Conservation (phyloP, 73 alveolate genomes). For the Symbiodinium pilosum region DNA sequence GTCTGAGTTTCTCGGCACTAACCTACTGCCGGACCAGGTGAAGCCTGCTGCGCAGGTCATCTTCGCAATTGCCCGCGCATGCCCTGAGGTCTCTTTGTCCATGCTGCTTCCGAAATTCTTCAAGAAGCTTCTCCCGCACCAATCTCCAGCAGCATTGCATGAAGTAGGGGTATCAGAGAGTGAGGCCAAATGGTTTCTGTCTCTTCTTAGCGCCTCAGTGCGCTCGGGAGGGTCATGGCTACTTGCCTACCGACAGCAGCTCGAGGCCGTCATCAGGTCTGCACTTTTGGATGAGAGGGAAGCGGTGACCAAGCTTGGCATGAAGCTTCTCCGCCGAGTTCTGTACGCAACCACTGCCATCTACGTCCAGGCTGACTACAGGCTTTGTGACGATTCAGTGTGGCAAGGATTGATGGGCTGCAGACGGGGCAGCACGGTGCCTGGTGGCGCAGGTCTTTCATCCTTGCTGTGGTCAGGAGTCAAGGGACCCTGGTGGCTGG, state of each 20-base stretch:
- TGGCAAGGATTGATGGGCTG: slow-evolving; percentile 57
- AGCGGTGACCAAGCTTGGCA: slow-evolving; percentile 81
- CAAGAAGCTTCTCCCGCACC: slow-evolving; percentile 62
- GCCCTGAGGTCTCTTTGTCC: slow-evolving; percentile 48
- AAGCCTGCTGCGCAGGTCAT: slow-evolving; percentile 59
- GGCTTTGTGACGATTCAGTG: slow-evolving; percentile 34
- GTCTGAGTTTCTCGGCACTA: slow-evolving; percentile 40
- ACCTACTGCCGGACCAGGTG: slow-evolving; percentile 65
- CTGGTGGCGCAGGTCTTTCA: neutral
- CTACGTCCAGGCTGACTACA: slow-evolving; percentile 47
- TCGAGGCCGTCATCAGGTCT: slow-evolving; percentile 34
- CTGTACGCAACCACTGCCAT: slow-evolving; percentile 34
- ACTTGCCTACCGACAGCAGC: slow-evolving; percentile 10
- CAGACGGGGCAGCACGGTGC: slow-evolving; percentile 10
- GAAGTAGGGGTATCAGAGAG: slow-evolving; percentile 73
- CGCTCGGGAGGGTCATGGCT: slow-evolving; percentile 49
- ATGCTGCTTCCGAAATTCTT: slow-evolving; percentile 36
- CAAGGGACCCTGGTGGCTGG: slow-evolving; percentile 67
- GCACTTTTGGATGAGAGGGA: slow-evolving; percentile 72
- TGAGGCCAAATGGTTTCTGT: slow-evolving; percentile 76
- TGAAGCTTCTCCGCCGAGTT: slow-evolving; percentile 72
- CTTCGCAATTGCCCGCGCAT: slow-evolving; percentile 50
- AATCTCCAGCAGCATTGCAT: slow-evolving; percentile 26
- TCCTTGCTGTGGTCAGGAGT: slow-evolving; percentile 60
- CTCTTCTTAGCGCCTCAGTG: slow-evolving; percentile 38